Evolutionary conservation across 768 basidiomycete genomes (phyloP).

Genomic region (Rhodotorula taiwanensis): DNA sequence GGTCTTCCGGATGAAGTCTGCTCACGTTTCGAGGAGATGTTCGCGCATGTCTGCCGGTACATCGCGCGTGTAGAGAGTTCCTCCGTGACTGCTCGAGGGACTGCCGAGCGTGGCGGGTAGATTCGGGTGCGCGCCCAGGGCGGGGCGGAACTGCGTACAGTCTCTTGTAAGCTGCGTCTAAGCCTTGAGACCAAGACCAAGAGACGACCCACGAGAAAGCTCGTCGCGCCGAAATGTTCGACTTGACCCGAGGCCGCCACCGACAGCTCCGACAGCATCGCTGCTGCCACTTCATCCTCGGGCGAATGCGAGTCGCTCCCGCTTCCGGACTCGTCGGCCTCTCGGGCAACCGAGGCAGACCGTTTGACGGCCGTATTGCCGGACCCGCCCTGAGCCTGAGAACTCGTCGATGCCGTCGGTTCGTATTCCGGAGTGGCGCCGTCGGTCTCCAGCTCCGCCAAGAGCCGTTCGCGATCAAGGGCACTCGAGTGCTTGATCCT

Average conservation of each 20-base stretch:
- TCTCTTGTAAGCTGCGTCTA: neutral
- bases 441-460: too few species aligned
- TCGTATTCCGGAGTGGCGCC: too few species aligned
- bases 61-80: neutral
- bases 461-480: too few species aligned
- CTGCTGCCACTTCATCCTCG: neutral
- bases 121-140: neutral
- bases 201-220: neutral
- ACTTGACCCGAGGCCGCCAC: neutral
- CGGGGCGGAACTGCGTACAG: neutral
- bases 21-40: constrained; percentile 1
- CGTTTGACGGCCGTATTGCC: too few species aligned
- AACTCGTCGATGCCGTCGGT: too few species aligned
- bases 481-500: too few species aligned
- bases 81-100: neutral
- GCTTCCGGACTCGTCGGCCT: neutral
- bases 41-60: neutral
- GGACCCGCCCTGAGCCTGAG: too few species aligned
- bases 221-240: neutral
- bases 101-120: neutral
- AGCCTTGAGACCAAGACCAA: too few species aligned
- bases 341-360: too few species aligned
- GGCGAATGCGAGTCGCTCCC: neutral
- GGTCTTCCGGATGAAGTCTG: neutral
- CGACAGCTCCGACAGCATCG: constrained; percentile 3